Evolutionary conservation across 2,329 filamentous ascomycete species (phyloP), one percentile per base, ranked within the genome.

Genomic region (Penicillium palitans): DNA sequence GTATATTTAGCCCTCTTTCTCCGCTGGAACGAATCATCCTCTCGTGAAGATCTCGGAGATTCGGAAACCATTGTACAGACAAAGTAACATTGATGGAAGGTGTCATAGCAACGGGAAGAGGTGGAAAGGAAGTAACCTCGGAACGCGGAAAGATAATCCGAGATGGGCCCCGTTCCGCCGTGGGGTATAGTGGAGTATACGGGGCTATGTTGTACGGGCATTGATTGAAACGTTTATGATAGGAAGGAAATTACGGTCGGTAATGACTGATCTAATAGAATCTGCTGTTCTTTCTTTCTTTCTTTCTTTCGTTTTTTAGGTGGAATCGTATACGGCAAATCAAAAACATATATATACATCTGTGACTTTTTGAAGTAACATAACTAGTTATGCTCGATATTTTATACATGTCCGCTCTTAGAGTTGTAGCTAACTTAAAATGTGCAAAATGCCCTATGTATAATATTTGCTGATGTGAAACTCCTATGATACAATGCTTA

Each of bases 1-100:
- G 72, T 74, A 48, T 75, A 74, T 62, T 73, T 73, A 17, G 71
- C 71, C 33, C 72, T 64, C 64, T 74, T 74, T 54, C 59, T 59
- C 12, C 47, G 52, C 6, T 57, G 52, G 6, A 55, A 49, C 2
- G 21, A 13, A 19, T 45, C 25, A 7, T 57, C 53, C 17, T 52
- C 61, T 4, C 33, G 12, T 25, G 40, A 19, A 37, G 40, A 56
- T 3, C 9, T 10, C 19, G 48, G 55, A 19, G 42, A 53, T 21
- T 47, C 48, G 25, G 48, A 40, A 46, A 27, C 6, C 40, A 56
- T 52, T 24, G 35, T 33, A n/a, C 9, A 27, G 9, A 25, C 6
- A 24, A 35, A 31, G 17, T 13, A 7, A 31, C 3, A 40, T 25
- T 27, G 12, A 40, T 29, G 2, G 19, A 21, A 21, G 2, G 10